These are phyloP conservation scores for Pelargonium nanum DNA, from an alignment of 345 rosid species.

Conservation along the genomic window DNA sequence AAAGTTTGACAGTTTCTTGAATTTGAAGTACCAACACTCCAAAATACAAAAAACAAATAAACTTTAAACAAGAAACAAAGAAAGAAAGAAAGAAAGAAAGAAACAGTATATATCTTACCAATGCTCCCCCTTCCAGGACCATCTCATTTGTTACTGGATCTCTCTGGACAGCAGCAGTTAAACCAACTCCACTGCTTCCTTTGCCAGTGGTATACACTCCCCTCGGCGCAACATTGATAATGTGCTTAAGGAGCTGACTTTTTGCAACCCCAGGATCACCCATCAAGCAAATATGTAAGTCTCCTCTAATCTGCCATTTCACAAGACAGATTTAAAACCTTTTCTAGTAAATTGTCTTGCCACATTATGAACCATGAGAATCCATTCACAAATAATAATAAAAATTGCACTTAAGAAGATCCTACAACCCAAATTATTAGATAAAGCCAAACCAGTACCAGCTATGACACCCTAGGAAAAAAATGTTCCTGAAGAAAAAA, in stretches of 20 bases:
- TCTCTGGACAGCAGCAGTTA: slow-evolving; percentile 95
- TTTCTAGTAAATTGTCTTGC: not conserved
- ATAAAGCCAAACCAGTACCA: not conserved
- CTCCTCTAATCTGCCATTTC: slow-evolving; percentile 82
- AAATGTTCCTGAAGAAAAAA: not conserved
- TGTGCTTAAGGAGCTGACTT: slow-evolving; percentile 99
- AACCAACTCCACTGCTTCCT: slow-evolving; percentile 99
- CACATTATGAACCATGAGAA: not conserved
- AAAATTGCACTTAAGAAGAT: not conserved
- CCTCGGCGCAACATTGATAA: slow-evolving; percentile 87
- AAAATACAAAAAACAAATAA: not conserved
- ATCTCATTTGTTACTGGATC: slow-evolving; percentile 95
- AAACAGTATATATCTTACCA: slow-evolving; percentile 43
- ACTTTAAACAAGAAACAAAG: no score
- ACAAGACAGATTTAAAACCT: not conserved
- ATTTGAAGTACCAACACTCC: not conserved
- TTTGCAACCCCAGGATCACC: slow-evolving; percentile 99
- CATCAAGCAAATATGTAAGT: slow-evolving; percentile 89
- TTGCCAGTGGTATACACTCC: slow-evolving; percentile 91
- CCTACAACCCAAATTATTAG: not conserved
- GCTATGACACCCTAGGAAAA: not conserved
- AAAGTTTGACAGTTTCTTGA: not conserved
- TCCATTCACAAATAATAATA: not conserved
- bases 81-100: no score
- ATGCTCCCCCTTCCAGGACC: slow-evolving; percentile 97